phyloP scores from a whole-genome alignment of 805 yeast genomes.

The Dipodascus albidus region DNA sequence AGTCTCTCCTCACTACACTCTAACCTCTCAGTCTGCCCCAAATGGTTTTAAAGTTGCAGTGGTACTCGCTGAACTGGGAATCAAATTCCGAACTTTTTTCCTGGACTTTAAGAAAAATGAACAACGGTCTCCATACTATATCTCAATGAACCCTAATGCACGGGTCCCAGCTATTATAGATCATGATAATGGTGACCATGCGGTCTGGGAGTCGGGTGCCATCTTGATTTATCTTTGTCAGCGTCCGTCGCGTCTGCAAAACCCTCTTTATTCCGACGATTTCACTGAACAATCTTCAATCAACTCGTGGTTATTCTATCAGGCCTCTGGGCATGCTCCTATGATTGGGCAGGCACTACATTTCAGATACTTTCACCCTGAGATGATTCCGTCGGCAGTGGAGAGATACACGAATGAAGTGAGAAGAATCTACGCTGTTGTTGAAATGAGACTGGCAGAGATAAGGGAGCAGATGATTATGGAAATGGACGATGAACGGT shows the following conservation, averaged over 20 bases:
- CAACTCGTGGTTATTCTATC: slow-evolving; percentile 84
- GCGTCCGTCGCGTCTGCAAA: slow-evolving; percentile 22
- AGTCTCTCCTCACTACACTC: neutral
- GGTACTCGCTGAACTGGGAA: slow-evolving; percentile 69
- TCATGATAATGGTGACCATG: slow-evolving; percentile 65
- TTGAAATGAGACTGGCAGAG: slow-evolving; percentile 92
- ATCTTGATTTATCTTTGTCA: slow-evolving; percentile 74
- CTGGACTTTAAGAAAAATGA: slow-evolving; percentile 81
- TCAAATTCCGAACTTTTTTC: slow-evolving; percentile 69
- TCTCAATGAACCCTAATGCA: slow-evolving; percentile 90
- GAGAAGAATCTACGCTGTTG: slow-evolving; percentile 82
- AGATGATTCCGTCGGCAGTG: slow-evolving; percentile 76
- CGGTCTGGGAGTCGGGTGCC: slow-evolving; percentile 94
- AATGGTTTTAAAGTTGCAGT: slow-evolving; percentile 95
- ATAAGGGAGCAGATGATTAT: slow-evolving; percentile 79
- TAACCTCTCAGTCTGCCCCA: slow-evolving; percentile 59
- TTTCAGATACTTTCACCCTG: slow-evolving; percentile 81
- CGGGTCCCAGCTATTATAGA: slow-evolving; percentile 91
- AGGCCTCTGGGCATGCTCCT: slow-evolving; percentile 96
- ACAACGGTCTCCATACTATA: slow-evolving; percentile 88
- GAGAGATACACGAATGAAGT: slow-evolving; percentile 89
- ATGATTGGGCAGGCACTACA: slow-evolving; percentile 97
- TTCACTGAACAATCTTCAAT: slow-evolving; percentile 74
- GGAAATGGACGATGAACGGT: slow-evolving; percentile 82
- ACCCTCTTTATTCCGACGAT: slow-evolving; percentile 72